These are phyloP conservation scores for Chrysophaeum taylorii DNA, from an alignment of 352 stramenopile species.

Conservation along the genomic window DNA sequence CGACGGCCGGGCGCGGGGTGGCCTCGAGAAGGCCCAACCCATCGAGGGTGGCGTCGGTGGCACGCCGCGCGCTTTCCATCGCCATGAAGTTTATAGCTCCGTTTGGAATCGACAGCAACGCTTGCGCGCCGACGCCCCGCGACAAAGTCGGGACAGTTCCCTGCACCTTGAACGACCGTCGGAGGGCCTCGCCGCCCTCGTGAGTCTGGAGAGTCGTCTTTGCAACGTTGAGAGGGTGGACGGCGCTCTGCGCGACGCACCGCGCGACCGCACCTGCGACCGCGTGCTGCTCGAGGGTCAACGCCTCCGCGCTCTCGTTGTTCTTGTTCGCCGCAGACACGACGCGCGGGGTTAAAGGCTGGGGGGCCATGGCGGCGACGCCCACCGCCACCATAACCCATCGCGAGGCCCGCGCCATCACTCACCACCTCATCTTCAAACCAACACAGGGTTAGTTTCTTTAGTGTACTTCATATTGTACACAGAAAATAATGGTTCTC, in stretches of 20 bases:
- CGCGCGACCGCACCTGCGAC: not conserved
- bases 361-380: too few relatives aligned
- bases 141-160: too few relatives aligned
- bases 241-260: not conserved
- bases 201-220: conserved; percentile 1
- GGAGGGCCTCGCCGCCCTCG: not conserved
- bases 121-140: not conserved
- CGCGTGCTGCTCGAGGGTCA: conserved; percentile 3
- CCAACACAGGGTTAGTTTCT: too few relatives aligned
- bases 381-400: too few relatives aligned
- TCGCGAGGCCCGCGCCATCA: too few relatives aligned
- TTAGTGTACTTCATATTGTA: too few relatives aligned
- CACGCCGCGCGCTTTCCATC: not conserved
- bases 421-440: too few relatives aligned
- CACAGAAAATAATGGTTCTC: too few relatives aligned
- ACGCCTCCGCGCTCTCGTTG: too few relatives aligned
- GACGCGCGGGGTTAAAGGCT: too few relatives aligned
- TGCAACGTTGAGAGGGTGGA: conserved; percentile 10
- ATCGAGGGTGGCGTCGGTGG: not conserved
- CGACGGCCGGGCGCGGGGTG: not conserved
- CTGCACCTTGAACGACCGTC: too few relatives aligned
- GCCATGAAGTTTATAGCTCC: not conserved
- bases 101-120: not conserved
- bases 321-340: not conserved
- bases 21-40: not conserved